A percentile compares a stretch with the other conserved stretches of the same genome.
phyloP scores from a whole-genome alignment of 495 filamentous ascomycete genomes.

The Penicillium goetzii region DNA sequence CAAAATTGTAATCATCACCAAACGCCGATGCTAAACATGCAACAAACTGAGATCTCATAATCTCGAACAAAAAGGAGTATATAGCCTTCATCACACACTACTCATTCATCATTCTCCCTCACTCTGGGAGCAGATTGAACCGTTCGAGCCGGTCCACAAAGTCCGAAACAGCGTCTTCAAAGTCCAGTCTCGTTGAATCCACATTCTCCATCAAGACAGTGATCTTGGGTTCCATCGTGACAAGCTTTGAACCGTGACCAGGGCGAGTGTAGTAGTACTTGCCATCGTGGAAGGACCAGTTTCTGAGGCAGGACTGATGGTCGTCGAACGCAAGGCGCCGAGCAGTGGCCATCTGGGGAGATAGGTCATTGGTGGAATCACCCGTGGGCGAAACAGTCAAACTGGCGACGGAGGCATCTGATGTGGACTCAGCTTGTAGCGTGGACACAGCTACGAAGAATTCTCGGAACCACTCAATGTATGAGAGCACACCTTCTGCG shows the following conservation, averaged over 20 bases:
- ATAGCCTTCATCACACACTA: conserved; percentile 1
- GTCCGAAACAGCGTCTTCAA: conserved; percentile 26
- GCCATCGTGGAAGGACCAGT: conserved; percentile 42
- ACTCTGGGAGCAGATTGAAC: conserved; percentile 28
- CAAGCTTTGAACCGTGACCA: conserved; percentile 40
- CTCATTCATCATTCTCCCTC: conserved; percentile 4
- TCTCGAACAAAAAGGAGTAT: background rate
- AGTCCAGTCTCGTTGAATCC: conserved; percentile 17
- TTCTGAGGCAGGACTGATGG: conserved; percentile 42
- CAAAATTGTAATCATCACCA: background rate
- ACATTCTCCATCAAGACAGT: conserved; percentile 26
- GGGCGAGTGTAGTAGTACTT: conserved; percentile 50
- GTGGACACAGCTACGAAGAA: conserved; percentile 33
- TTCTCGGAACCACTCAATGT: conserved; percentile 39
- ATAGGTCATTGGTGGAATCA: conserved; percentile 9
- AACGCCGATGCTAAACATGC: conserved; percentile 28
- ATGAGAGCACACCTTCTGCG: conserved; percentile 25
- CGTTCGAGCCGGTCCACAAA: conserved; percentile 26
- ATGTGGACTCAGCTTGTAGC: conserved; percentile 15
- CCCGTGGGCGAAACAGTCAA: background rate
- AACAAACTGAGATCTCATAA: conserved; percentile 3
- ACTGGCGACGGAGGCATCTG: conserved; percentile 1
- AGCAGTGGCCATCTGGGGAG: conserved; percentile 32
- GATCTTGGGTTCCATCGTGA: conserved; percentile 32
- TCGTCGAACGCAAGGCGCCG: conserved; percentile 39